Percentiles rank a stretch among this genome's conserved stretches.
Conservation (phyloP, 2,329 filamentous ascomycete species). For the Cladosporium sp. region DNA sequence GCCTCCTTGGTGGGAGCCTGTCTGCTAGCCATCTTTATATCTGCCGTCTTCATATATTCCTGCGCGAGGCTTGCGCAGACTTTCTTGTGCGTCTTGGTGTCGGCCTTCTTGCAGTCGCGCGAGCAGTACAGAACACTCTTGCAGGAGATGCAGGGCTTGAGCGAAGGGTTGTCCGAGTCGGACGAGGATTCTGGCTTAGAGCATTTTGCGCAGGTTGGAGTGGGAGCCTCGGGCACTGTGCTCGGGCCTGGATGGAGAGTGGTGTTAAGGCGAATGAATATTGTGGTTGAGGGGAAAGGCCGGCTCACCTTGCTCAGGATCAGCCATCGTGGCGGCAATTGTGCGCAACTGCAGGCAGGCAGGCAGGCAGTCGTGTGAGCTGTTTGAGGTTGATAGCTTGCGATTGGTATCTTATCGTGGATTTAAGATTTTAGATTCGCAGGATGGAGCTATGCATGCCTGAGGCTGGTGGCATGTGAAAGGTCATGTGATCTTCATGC, state of each 20-base stretch:
- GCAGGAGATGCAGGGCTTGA: conserved; percentile 38
- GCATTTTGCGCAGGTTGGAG: conserved; percentile 13
- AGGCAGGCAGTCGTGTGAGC: not conserved
- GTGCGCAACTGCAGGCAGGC: not conserved
- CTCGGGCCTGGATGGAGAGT: not conserved
- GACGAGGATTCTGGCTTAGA: conserved; percentile 5
- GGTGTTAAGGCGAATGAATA: not conserved
- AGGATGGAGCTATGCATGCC: not conserved
- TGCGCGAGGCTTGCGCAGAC: conserved; percentile 36
- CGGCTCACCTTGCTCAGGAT: conserved; percentile 8
- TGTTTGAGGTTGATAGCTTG: too few relatives aligned
- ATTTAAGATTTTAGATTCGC: not conserved
- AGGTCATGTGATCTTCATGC: not conserved
- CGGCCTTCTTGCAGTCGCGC: conserved; percentile 38
- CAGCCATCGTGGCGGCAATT: not conserved
- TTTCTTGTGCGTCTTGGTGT: conserved; percentile 39
- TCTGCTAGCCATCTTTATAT: conserved; percentile 36
- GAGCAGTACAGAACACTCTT: conserved; percentile 37
- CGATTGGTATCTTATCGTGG: too few relatives aligned
- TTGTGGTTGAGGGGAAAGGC: not conserved
- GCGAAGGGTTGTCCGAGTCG: conserved; percentile 8
- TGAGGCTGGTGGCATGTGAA: not conserved
- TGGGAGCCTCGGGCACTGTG: conserved; percentile 1
- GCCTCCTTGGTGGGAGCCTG: conserved; percentile 29
- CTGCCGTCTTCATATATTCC: conserved; percentile 35